Evolutionary conservation across 352 stramenopile genomes (phyloP), one percentile per base, ranked within the genome.

Genomic region (Phytophthora kernoviae): DNA sequence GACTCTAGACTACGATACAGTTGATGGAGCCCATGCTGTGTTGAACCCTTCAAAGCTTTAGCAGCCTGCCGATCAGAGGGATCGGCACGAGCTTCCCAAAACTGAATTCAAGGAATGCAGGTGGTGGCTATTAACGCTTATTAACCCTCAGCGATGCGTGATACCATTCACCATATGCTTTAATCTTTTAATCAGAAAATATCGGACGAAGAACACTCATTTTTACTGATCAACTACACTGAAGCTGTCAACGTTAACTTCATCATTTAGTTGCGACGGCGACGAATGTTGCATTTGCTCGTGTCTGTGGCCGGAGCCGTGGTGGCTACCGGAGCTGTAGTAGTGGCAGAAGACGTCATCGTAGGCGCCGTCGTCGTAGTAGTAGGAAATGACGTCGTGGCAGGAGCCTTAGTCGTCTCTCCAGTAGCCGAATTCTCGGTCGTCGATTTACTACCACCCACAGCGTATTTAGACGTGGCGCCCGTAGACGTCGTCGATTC

Each of bases 361-460:
- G 49, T 65, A 12, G 48, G 36, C 2, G 44, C 40, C 14, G 49
- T 9, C 6, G 37, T 43, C 5, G 37, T 43, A 43, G 37, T 17
- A 43, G n/a, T n/a, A n/a, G n/a, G n/a, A n/a, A n/a, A n/a, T n/a
- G n/a, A n/a, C 6, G 37, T 43, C 5, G 37, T 43, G 21, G 37
- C 15, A 43, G 62, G 47, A 32, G 48, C 42, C 21, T 57, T 40
- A 15, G 59, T 73, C 4, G 62, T 42, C 22, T 44, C 52, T 12
- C 45, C 42, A 17, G 52, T 21, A 6, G 24, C 14, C 17, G 48
- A 58, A 30, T 34, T 56, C 15, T 44, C 42, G 14, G 30, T 63
- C 27, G 57, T 46, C 26, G 53, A 60, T 30, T 30, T 30, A 6
- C 50, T 70, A 20, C 53, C 53, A 49, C 17, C 21, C n/a, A 62